A percentile compares a stretch with the other conserved stretches of the same genome.
Evolutionary conservation across 768 basidiomycete genomes (phyloP).

Genomic region (Collybiopsis luxurians): DNA sequence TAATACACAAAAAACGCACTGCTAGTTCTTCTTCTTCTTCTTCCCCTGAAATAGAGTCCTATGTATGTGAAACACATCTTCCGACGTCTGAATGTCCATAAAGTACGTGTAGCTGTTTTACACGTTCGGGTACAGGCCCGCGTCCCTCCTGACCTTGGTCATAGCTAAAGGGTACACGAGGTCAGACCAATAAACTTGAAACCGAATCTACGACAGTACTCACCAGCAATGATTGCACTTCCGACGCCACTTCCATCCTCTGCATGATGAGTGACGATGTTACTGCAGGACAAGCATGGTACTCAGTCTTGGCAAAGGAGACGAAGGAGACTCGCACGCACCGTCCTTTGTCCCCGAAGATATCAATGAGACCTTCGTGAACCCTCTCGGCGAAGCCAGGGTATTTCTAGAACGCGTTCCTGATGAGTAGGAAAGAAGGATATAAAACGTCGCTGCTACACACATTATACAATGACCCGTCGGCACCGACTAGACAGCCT

Average conservation of each 20-base stretch:
- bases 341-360: slow-evolving; percentile 96
- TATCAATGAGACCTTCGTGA: slow-evolving; percentile 88
- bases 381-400: slow-evolving; percentile 92
- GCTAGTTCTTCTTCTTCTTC: neutral
- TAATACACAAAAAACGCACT: neutral
- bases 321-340: slow-evolving; percentile 35
- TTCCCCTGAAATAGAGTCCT: neutral
- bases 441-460: slow-evolving; percentile 26
- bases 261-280: slow-evolving; percentile 78
- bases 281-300: slow-evolving; percentile 30
- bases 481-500: slow-evolving; percentile 86
- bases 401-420: slow-evolving; percentile 75
- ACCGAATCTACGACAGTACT: slow-evolving; percentile 17
- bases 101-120: slow-evolving; percentile 14
- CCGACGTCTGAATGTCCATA: neutral
- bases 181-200: neutral
- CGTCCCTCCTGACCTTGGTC: slow-evolving; percentile 66
- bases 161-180: slow-evolving; percentile 44
- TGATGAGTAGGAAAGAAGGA: neutral
- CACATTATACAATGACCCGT: slow-evolving; percentile 95
- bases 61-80: neutral
- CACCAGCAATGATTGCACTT: slow-evolving; percentile 91
- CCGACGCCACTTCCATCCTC: slow-evolving; percentile 95
- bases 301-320: neutral
- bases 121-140: slow-evolving; percentile 42